Base-by-base conservation (phyloP, 352 stramenopile species). In the Aphanomyces cochlioides region DNA sequence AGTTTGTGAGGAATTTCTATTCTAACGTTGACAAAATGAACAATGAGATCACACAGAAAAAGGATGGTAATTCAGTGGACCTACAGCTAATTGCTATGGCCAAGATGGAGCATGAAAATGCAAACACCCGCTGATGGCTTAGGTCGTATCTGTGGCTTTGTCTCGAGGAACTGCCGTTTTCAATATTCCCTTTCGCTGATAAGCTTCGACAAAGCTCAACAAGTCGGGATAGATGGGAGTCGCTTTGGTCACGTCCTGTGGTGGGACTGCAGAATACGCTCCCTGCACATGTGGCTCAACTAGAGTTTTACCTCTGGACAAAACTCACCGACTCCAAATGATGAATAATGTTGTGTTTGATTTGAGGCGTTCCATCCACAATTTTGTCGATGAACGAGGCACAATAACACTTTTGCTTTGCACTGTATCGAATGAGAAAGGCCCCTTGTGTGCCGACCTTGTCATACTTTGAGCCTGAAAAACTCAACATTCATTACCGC, bases 351-450 rank as follows among this genome's bases (percentile, higher is more conserved):
- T 92, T 90, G 74, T 92, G 81, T 7, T 73, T 74, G 72, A 92
- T 89, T 43, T 78, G 79, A 2, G 80, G 74, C 10, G 66, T 21
- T 0, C 72, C 67, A 2, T 77, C 74, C 41, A 90, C 80, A 38
- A 90, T 57, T 7, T 72, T 73, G 28, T 80, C 76, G 28, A 92
- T 84, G 66, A 92, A 92, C 0, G 84, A 90, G 37, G 82, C 77
- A 60, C 84, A 92, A 69, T 92, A 92, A 17, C 75, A 81, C 54
- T 80, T 69, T 72, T 89, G 79, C 2, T 77, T 78, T 7, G 83
- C 74, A 39, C 75, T 89, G 77, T 90, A 92, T n/a, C 84, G 81
- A 54, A 92, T 92, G 10, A 92, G 75, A 66, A 92, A 92, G 59
- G 77, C 85, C 13, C 84, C 84, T 1, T 67, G 40, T 3, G 75